Base-by-base conservation (phyloP, 768 basidiomycete genomes). In the Postia placenta region DNA sequence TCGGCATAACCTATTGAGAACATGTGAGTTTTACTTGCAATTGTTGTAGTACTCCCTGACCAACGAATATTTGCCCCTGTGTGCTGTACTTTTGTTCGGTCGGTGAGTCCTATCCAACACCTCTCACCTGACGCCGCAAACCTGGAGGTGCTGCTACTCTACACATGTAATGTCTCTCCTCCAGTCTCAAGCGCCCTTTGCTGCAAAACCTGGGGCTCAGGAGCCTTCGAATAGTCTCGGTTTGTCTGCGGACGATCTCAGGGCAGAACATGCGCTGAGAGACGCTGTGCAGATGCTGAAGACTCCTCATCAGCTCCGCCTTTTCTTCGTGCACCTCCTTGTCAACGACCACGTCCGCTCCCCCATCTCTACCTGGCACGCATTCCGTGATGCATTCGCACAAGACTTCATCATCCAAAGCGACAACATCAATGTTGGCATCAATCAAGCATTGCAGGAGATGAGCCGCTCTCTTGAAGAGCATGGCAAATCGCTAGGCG, bases 311-410 rank as follows among this genome's bases (percentile, higher is more conserved):
- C 70, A 74, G 50, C 58, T 75, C 0, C 67, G 68, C 1, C 43
- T 64, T 24, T 64, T 74, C 2, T 71, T 74, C 55, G 62, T 66
- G n/a, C 63, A 71, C 42, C 51, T 74, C 2, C 48, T 73, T 1
- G 54, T 67, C 30, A 67, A 74, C 30, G 62, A 66, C 24, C 63
- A 61, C 37, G 50, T 68, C 5, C 45, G 50, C 2, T 43, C 56
- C 0, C 63, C 58, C 19, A 35, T 63, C 5, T 27, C 51, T 15
- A 50, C 65, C 1, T 69, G 69, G 68, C 51, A 62, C 3, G 50
- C 45, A 2, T 63, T 65, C 45, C 48, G 45, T 6, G 56, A 57
- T 22, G 50, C 54, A 11, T 50, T 67, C 22, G 42, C 54, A 0
- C 55, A 44, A 3, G 65, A 67, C 49, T 59, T 56, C 41, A 53